Evolutionary conservation across 371 early-diverging fungal genomes (phyloP).

Genomic region (Mortierella sp.): DNA sequence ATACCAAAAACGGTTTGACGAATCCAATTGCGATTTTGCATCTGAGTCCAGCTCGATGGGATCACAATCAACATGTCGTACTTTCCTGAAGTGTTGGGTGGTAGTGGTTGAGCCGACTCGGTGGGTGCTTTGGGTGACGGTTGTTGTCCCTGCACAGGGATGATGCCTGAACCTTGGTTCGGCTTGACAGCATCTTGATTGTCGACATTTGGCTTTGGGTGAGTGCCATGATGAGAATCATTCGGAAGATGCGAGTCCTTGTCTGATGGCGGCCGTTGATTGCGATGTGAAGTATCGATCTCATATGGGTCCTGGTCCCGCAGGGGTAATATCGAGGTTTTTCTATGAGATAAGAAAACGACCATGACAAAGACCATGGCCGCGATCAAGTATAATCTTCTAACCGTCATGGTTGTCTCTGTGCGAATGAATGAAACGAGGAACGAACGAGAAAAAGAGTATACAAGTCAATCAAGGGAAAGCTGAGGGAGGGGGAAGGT

Average conservation of each 20-base stretch:
- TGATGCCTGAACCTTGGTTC: too few species aligned
- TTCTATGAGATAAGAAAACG: constrained; percentile 18
- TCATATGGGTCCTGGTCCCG: too few species aligned
- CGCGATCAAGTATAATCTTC: constrained; percentile 30
- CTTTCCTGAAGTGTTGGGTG: constrained; percentile 46
- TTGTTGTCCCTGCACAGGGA: neutral
- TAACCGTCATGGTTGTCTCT: constrained; percentile 22
- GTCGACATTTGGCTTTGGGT: neutral
- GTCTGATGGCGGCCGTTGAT: too few species aligned
- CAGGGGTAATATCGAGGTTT: too few species aligned
- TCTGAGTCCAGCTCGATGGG: constrained; percentile 43
- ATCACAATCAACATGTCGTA: constrained; percentile 55
- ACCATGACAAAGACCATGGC: constrained; percentile 35
- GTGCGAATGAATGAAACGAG: neutral
- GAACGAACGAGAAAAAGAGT: neutral
- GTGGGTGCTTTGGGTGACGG: neutral
- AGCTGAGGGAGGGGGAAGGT: neutral
- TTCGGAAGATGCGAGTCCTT: too few species aligned
- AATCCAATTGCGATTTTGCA: constrained; percentile 46
- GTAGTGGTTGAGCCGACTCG: neutral
- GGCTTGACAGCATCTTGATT: neutral
- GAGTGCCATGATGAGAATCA: too few species aligned
- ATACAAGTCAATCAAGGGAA: neutral
- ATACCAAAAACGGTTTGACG: constrained; percentile 57
- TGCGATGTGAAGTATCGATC: too few species aligned